Evolutionary conservation across 345 rosid species (phyloP).

Genomic region (Streptanthus diversifolius): DNA sequence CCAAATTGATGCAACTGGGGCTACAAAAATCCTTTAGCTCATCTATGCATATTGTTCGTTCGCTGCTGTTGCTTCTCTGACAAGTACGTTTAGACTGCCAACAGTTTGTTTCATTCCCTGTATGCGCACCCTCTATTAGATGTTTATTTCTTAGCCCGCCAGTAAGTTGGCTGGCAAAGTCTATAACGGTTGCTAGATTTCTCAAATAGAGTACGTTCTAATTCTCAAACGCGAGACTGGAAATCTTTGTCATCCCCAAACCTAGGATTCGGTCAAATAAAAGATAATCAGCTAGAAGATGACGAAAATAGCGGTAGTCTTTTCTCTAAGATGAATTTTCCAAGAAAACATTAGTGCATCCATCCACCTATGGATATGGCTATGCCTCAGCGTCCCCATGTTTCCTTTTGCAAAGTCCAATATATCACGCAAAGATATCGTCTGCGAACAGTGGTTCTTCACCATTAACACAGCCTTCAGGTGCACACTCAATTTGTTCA

Average conservation of each 20-base stretch:
- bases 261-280: background rate
- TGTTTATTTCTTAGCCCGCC: background rate
- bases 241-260: background rate
- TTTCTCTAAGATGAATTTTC: background rate
- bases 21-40: background rate
- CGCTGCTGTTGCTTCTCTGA: background rate
- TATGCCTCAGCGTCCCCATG: background rate
- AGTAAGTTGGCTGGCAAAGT: background rate
- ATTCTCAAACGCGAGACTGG: background rate
- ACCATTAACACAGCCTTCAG: constrained; percentile 28
- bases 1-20: background rate
- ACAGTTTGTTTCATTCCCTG: background rate
- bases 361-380: background rate
- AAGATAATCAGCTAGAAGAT: background rate
- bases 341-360: background rate
- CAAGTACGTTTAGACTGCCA: background rate
- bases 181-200: background rate
- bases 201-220: background rate
- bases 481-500: constrained; percentile 52
- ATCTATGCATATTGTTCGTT: too few species aligned
- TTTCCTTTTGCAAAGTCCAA: background rate
- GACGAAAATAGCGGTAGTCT: background rate
- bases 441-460: constrained; percentile 46
- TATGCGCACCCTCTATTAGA: background rate
- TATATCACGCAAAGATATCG: constrained; percentile 61